phyloP scores from a whole-genome alignment of 2,329 filamentous ascomycete species.

The Xylaria hypoxylon region DNA sequence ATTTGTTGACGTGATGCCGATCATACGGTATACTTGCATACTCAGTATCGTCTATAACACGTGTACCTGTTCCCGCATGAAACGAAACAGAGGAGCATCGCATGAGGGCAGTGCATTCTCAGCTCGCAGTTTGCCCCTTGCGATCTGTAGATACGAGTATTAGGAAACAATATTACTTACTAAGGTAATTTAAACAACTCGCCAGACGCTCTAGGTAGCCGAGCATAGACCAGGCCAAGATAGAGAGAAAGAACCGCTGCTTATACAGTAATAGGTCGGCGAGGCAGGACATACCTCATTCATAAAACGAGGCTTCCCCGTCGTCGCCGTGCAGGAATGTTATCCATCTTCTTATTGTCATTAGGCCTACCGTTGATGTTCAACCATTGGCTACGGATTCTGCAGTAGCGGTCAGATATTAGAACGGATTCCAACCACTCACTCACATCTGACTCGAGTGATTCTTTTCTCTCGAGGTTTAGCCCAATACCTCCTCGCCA shows the following conservation, averaged over 20 bases:
- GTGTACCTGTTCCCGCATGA: neutral
- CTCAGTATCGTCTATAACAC: neutral
- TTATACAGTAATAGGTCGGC: neutral
- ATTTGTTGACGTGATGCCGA: constrained; percentile 14
- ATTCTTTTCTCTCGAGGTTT: neutral
- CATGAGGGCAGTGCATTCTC: constrained; percentile 12
- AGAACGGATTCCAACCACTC: neutral
- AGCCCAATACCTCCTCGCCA: neutral
- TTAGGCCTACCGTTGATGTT: neutral
- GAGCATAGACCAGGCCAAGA: constrained; percentile 44
- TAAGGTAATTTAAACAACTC: neutral
- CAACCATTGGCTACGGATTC: neutral
- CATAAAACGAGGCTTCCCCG: constrained; percentile 3
- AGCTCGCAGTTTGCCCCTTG: neutral
- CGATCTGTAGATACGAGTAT: neutral
- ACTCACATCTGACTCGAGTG: neutral
- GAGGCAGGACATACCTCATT: constrained; percentile 6
- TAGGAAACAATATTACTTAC: neutral
- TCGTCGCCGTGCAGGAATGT: neutral
- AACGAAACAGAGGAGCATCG: neutral
- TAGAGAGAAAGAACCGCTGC: constrained; percentile 23
- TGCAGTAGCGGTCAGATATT: neutral
- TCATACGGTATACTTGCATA: constrained; percentile 5
- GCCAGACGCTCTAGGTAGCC: neutral
- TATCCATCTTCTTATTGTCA: neutral